Base-by-base conservation (phyloP, 2,329 filamentous ascomycete species). In the Colletotrichum theobromicola region DNA sequence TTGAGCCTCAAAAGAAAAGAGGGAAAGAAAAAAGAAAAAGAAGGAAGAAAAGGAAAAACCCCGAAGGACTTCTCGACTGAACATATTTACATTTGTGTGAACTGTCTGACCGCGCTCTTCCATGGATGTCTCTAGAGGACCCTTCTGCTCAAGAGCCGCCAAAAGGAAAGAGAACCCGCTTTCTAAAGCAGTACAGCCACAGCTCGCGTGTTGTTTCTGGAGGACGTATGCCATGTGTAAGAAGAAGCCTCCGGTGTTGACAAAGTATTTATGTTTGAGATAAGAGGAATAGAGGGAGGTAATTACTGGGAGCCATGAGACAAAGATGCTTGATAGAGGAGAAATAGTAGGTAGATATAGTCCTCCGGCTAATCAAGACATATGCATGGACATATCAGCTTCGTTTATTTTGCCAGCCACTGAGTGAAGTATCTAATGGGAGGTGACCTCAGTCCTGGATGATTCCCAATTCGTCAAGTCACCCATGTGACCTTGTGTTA, bases 281-380 rank as follows among this genome's bases (percentile, higher is more conserved):
- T n/a, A n/a, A n/a, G n/a, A n/a, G n/a, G n/a, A n/a, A n/a, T n/a
- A n/a, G n/a, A n/a, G n/a, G n/a, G n/a, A n/a, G n/a, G n/a, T n/a
- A n/a, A n/a, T n/a, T n/a, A n/a, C n/a, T n/a, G n/a, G n/a, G n/a
- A n/a, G 4, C 32, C 32, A 34, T 9, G 16, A 37, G 18, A 16
- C 18, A 16, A 37, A 37, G 15, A 8, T 15, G 1, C 2, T 6
- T 8, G 35, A 8, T 37, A 16, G 35, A 37, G 35, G 12, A 13
- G 42, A 46, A 46, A 46, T 46, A 10, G 10, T 1, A 46, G n/a
- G 10, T 1, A 46, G n/a, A 46, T 4, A 7, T 21, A 6, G 42
- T 0, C 7, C 6, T 46, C n/a, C 10, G 10, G 3, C 9, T 21
- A 21, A 21, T 0, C 5, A 1, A 46, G 10, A 5, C 10, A 21